Evolutionary conservation across 305 asterid species (phyloP), one percentile per base, ranked within the genome.

Genomic region (Fraxinus velutina): DNA sequence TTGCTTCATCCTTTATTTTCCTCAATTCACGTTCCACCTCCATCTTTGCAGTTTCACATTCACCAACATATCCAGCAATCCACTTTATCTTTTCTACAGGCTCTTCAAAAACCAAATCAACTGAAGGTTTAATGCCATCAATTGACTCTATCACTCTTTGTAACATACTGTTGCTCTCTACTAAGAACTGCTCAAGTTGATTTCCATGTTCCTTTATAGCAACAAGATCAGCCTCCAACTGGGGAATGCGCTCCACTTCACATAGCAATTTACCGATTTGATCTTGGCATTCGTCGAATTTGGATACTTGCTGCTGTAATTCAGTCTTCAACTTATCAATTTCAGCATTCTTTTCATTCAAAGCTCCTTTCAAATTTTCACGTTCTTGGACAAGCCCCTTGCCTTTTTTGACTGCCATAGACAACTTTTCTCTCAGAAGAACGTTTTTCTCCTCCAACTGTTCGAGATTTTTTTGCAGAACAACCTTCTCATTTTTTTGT

Each of bases 341-440:
- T 89, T 92, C 97, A 78, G 84, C 15, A 75, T 85, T 89, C 88
- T 90, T 96, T 84, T 89, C 98, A 80, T 82, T 92, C 84, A 93
- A 80, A 27, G 86, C 83, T 86, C 91, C 88, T 91, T 86, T 94
- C 90, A 94, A 75, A 72, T 88, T 96, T 85, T 96, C 99, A 82
- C 97, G 88, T 66, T 96, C 99, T 85, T 94, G 98, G 84, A 93
- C 92, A 70, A 96, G 97, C 77, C 97, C 98, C 87, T 96, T 96
- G 71, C 99, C 99, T 78, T 96, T 96, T 84, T 96, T 96, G 70
- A 94, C 94, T 62, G 99, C 99, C 96, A 91, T 89, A 42, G 99
- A 90, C 79, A 96, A 86, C 88, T 96, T 96, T 13, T 94, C 99
- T 85, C 93, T 92, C 84, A 96, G 81, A 81, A 90, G 82, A 85